Evolutionary conservation across 805 yeast genomes (phyloP).

Genomic region (Saccharomyces cerevisiae): DNA sequence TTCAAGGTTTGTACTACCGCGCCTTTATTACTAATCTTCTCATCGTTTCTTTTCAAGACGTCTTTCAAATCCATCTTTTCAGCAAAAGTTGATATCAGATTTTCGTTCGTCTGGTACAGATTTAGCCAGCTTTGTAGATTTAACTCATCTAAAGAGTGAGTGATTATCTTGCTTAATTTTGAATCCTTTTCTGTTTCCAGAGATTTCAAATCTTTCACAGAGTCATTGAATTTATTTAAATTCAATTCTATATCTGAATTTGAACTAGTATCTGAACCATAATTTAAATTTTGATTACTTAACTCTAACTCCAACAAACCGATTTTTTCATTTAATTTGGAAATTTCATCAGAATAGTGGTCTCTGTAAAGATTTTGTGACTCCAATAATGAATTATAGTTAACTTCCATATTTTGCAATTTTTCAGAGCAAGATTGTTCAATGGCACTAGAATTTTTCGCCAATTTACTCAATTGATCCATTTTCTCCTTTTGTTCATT

Average conservation of each 20-base stretch:
- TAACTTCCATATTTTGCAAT: conserved; percentile 12
- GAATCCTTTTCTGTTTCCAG: neutral
- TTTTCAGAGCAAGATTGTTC: conserved; percentile 12
- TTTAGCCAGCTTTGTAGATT: conserved; percentile 13
- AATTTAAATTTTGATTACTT: neutral
- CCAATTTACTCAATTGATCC: conserved; percentile 4
- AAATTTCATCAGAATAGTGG: conserved; percentile 18
- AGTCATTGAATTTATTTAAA: neutral
- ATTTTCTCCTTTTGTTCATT: conserved; percentile 55
- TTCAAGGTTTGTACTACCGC: neutral
- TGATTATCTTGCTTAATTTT: neutral
- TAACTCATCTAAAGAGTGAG: neutral
- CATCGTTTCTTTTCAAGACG: neutral
- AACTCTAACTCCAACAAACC: neutral
- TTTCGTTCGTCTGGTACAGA: conserved; percentile 13
- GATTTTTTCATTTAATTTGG: conserved; percentile 5
- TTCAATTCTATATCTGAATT: neutral
- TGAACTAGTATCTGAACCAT: neutral
- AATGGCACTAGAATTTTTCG: neutral
- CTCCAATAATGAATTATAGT: conserved; percentile 21
- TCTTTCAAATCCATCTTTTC: conserved; percentile 9
- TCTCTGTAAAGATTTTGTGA: conserved; percentile 20
- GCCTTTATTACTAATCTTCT: neutral
- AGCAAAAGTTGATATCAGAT: conserved; percentile 13
- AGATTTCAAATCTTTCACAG: neutral